Evolutionary conservation across 2,329 filamentous ascomycete species (phyloP), one percentile per base, ranked within the genome.

Genomic region (Phaeosphaeria sp.): DNA sequence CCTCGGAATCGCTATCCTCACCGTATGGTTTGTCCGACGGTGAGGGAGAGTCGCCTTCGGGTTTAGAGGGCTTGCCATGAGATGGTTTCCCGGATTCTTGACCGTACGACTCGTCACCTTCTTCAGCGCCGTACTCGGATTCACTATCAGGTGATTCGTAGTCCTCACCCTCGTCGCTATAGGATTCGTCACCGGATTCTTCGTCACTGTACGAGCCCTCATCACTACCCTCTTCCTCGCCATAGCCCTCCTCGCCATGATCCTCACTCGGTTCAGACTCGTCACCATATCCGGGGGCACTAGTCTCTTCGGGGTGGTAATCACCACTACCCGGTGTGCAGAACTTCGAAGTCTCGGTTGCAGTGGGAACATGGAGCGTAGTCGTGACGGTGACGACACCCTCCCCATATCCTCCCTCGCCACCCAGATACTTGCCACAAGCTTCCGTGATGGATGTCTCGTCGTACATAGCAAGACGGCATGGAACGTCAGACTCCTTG

Each of bases 391-490:
- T 50, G 18, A 50, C 48, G 3, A 21, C 18, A n/a, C 27, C 25
- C 17, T 2, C 36, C 15, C 18, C n/a, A 39, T 52, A 52, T 10
- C 41, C 39, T 20, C n/a, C 3, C 48, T 44, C 4, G n/a, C 25
- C 11, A n/a, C 48, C 50, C 1, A 64, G 52, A 46, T 66, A 64
- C 51, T 59, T 58, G 33, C 43, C 33, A 51, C 61, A 66, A 6
- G 59, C 61, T 15, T 56, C 55, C 20, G 50, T 17, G 10, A 66
- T 62, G 22, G 54, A 54, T 6, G 52, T 42, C 11, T 56, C 30
- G 17, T 51, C 27, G 27, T 62, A 66, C 25, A 51, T 47, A 18
- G 59, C 57, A 11, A 66, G 54, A 15, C 63, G 63, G 46, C 63
- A 66, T 5, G 63, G 63, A 7, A 46, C 21, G n/a, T 46, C 42